phyloP scores from a whole-genome alignment of 2,329 filamentous ascomycete genomes.

The Tolypocladium ovalisporum region DNA sequence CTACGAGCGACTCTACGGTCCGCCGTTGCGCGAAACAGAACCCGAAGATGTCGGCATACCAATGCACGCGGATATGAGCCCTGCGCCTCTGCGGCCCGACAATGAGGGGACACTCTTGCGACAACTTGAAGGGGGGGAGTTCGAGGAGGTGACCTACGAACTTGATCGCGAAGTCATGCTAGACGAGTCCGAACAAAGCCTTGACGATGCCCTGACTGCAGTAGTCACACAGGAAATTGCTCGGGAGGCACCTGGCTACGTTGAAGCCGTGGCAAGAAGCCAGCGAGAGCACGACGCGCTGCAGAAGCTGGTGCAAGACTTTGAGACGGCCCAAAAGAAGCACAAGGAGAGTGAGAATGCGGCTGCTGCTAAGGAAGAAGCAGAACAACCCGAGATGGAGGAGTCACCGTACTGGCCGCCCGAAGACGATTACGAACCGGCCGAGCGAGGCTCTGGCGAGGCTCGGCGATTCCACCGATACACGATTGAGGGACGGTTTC shows the following conservation, averaged over 20 bases:
- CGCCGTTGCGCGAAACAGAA: conserved; percentile 52
- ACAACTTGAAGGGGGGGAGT: conserved; percentile 41
- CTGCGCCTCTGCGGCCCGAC: conserved; percentile 7
- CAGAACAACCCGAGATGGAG: conserved; percentile 14
- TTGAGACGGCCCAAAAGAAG: conserved; percentile 31
- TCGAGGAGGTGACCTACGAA: conserved; percentile 50
- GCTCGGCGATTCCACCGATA: conserved; percentile 57
- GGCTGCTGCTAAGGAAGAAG: conserved; percentile 4
- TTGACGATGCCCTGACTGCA: conserved; percentile 3
- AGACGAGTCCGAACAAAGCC: conserved; percentile 3
- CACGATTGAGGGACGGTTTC: conserved; percentile 63
- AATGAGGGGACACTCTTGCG: conserved; percentile 38
- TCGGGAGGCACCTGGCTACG: conserved; percentile 24
- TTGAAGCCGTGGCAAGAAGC: conserved; percentile 38
- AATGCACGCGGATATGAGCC: conserved; percentile 24
- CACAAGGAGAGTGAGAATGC: conserved; percentile 20
- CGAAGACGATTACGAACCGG: conserved; percentile 17
- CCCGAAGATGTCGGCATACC: conserved; percentile 48
- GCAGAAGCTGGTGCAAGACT: conserved; percentile 46
- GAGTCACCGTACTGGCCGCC: conserved; percentile 16
- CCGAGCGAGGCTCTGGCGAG: conserved; percentile 21
- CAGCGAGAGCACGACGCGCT: conserved; percentile 44
- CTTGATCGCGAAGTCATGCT: conserved; percentile 8
- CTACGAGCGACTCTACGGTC: conserved; percentile 73
- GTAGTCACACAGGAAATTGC: conserved; percentile 14